Evolutionary conservation across 805 yeast genomes (phyloP).

Genomic region (Sugiyamaella lignohabitans): DNA sequence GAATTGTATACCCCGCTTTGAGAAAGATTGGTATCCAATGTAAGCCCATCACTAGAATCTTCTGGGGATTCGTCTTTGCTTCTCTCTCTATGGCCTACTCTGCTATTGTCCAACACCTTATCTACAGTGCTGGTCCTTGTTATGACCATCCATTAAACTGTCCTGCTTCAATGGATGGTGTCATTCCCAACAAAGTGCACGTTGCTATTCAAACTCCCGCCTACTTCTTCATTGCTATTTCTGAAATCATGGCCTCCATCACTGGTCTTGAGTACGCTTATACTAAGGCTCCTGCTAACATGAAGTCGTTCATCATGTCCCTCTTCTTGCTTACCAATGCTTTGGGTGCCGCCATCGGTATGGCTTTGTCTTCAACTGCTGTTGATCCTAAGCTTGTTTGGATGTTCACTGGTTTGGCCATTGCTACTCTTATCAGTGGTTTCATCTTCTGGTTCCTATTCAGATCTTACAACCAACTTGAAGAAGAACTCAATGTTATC

Average conservation of each 20-base stretch:
- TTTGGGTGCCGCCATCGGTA: constrained; percentile 70
- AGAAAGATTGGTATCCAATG: constrained; percentile 46
- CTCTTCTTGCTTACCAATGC: constrained; percentile 66
- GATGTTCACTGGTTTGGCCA: constrained; percentile 59
- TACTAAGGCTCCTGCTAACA: constrained; percentile 68
- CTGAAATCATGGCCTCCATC: constrained; percentile 73
- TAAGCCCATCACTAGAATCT: constrained; percentile 66
- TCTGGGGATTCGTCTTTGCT: constrained; percentile 62
- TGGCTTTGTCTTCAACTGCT: constrained; percentile 61
- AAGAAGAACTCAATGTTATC: constrained; percentile 51
- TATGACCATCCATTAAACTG: constrained; percentile 56
- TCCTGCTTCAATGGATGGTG: constrained; percentile 34
- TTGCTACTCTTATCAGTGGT: constrained; percentile 55
- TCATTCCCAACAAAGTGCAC: constrained; percentile 49
- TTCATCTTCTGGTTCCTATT: constrained; percentile 54
- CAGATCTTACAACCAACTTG: constrained; percentile 47
- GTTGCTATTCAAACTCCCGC: constrained; percentile 71
- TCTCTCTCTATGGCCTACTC: constrained; percentile 66
- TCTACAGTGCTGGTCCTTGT: constrained; percentile 70
- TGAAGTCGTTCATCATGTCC: constrained; percentile 58
- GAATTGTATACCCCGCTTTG: constrained; percentile 48
- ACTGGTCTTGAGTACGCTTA: constrained; percentile 82
- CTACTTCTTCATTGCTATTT: constrained; percentile 62
- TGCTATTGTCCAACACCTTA: constrained; percentile 64
- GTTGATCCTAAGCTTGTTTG: constrained; percentile 64